Evolutionary conservation across 495 filamentous ascomycete genomes (phyloP).

Genomic region (Daldinia grandis): DNA sequence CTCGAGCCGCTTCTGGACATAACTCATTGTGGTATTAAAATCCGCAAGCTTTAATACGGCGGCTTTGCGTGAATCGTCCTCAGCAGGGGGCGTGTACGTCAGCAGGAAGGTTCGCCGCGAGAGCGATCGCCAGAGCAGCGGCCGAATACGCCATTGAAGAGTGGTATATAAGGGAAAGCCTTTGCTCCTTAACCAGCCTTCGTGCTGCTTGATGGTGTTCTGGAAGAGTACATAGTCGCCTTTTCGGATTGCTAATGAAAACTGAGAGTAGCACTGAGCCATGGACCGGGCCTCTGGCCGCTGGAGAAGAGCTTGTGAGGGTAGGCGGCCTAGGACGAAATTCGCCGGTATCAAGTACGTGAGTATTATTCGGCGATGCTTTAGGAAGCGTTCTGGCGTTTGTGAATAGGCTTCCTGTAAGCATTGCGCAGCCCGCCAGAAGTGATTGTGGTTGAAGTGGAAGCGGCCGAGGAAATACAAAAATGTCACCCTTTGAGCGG

Average conservation of each 20-base stretch:
- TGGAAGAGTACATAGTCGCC: conserved; percentile 84
- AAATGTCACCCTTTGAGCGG: conserved; percentile 89
- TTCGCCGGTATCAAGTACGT: conserved; percentile 85
- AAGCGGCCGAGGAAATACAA: conserved; percentile 95
- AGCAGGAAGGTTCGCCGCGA: conserved; percentile 74
- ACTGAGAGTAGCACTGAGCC: conserved; percentile 74
- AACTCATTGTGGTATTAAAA: conserved; percentile 60
- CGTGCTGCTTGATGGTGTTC: conserved; percentile 62
- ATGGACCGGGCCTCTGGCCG: conserved; percentile 77
- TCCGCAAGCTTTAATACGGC: conserved; percentile 65
- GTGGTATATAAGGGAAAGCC: conserved; percentile 75
- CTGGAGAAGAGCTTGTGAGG: conserved; percentile 68
- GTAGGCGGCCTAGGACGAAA: conserved; percentile 86
- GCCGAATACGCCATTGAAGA: conserved; percentile 71
- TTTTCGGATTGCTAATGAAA: conserved; percentile 74
- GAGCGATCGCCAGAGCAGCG: conserved; percentile 85
- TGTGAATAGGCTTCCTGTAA: conserved; percentile 83
- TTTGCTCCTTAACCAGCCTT: conserved; percentile 78
- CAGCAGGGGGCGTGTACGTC: conserved; percentile 63
- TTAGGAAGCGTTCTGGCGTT: conserved; percentile 70
- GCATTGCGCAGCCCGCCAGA: conserved; percentile 74
- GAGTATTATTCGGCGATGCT: conserved; percentile 81
- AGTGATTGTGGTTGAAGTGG: conserved; percentile 82
- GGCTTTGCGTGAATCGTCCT: conserved; percentile 60
- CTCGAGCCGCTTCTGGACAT: conserved; percentile 61